These are phyloP conservation scores for Sphagnum fallax DNA, from an alignment of 228 moss, liverwort and hornwort species.

Conservation along the genomic window DNA sequence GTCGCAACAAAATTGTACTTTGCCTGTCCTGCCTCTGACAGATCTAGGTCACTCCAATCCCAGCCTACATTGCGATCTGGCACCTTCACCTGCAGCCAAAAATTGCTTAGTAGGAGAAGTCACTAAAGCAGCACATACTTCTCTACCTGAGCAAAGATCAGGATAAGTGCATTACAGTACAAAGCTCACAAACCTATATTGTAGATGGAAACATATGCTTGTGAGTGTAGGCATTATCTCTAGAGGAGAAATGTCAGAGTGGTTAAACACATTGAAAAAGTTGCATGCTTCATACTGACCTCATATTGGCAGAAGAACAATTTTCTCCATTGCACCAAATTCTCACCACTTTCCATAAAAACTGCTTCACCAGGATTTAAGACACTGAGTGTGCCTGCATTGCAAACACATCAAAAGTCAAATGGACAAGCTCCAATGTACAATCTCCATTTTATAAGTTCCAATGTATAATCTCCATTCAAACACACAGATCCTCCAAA, in stretches of 20 bases:
- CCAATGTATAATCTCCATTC: too few species aligned
- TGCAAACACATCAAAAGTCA: conserved; percentile 23
- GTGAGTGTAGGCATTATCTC: too few species aligned
- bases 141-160: too few species aligned
- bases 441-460: too few species aligned
- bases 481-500: too few species aligned
- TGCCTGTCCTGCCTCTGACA: conserved; percentile 33
- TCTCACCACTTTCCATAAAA: conserved; percentile 58
- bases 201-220: too few species aligned
- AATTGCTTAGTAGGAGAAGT: conserved; percentile 1
- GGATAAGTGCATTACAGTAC: too few species aligned
- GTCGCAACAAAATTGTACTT: conserved; percentile 63
- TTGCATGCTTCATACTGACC: conserved; percentile 22
- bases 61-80: conserved; percentile 82
- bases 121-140: too few species aligned
- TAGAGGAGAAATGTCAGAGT: too few species aligned
- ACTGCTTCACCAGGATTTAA: conserved; percentile 76
- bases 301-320: conserved; percentile 62
- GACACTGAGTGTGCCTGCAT: conserved; percentile 47
- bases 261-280: too few species aligned
- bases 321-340: conserved; percentile 78
- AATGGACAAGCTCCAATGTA: too few species aligned
- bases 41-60: conserved; percentile 70
- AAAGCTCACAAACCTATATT: too few species aligned
- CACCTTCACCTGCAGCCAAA: conserved; percentile 59